A percentile compares a stretch with the other conserved stretches of the same genome.
These are phyloP conservation scores for Trichoderma koningii DNA, from an alignment of 2,329 filamentous ascomycete genomes.

Conservation along the genomic window DNA sequence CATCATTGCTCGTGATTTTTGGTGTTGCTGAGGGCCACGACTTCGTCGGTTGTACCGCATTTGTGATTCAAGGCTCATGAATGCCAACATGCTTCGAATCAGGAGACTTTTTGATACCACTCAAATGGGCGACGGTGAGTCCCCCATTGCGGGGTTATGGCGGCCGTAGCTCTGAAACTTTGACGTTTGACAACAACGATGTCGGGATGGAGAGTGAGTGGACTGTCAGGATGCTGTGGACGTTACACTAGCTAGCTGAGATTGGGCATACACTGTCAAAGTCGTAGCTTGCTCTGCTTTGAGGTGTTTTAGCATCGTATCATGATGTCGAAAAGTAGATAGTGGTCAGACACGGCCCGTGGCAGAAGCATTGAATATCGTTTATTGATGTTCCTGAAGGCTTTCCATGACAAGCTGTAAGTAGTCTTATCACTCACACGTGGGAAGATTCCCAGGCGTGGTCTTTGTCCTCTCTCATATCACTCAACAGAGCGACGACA, in stretches of 20 bases:
- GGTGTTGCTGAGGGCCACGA: slow-evolving; percentile 15
- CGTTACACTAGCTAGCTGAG: neutral
- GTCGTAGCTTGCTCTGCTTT: neutral
- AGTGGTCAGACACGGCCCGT: too few species aligned
- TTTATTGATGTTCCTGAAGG: too few species aligned
- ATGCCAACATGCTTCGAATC: neutral
- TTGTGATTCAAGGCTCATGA: slow-evolving; percentile 6
- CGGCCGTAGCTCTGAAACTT: neutral
- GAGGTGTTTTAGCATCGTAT: neutral
- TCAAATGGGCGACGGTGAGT: neutral
- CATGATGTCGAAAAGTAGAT: neutral
- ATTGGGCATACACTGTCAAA: neutral
- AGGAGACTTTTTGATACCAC: neutral
- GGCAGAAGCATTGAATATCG: too few species aligned
- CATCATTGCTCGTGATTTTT: neutral
- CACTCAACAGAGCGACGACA: too few species aligned
- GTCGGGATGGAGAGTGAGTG: neutral
- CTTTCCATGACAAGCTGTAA: too few species aligned
- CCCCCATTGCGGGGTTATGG: neutral
- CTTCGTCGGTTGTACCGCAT: slow-evolving; percentile 10
- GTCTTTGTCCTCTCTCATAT: too few species aligned
- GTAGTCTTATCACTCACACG: too few species aligned
- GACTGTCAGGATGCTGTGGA: neutral
- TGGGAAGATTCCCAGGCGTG: too few species aligned
- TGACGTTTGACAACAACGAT: neutral